phyloP scores from a whole-genome alignment of 148 eudicot genomes.

The Amaranthus palmeri region DNA sequence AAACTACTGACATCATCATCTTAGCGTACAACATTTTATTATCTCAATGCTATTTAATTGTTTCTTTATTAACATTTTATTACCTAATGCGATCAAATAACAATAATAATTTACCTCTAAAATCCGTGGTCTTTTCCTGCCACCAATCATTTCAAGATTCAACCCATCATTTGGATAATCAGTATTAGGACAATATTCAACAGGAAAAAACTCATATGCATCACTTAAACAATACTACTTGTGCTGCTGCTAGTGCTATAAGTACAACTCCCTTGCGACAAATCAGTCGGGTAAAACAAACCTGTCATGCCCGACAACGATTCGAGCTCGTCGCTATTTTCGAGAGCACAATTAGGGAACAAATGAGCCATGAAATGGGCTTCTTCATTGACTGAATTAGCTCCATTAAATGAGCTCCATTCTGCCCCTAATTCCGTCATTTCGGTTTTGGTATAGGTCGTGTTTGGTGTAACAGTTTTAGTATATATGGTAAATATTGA shows the following conservation, averaged over 20 bases:
- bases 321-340: conserved; percentile 21
- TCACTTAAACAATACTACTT: conserved; percentile 13
- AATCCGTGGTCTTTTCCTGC: conserved; percentile 39
- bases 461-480: too few relatives aligned
- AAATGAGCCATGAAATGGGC: conserved; percentile 60
- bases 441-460: background rate
- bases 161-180: conserved; percentile 26
- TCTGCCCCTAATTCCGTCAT: conserved; percentile 48
- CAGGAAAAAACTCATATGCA: conserved; percentile 28
- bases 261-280: conserved; percentile 30
- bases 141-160: conserved; percentile 28
- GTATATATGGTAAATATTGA: too few relatives aligned
- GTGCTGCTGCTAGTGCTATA: conserved; percentile 10
- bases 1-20: too few relatives aligned
- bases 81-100: too few relatives aligned
- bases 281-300: conserved; percentile 23
- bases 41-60: too few relatives aligned
- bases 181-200: conserved; percentile 20
- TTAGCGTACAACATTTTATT: too few relatives aligned
- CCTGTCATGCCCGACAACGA: conserved; percentile 18
- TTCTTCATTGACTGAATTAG: conserved; percentile 42
- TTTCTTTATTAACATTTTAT: too few relatives aligned
- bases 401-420: conserved; percentile 49
- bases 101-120: conserved; percentile 33
- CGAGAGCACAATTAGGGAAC: conserved; percentile 36